phyloP scores from a whole-genome alignment of 345 rosid species.

The Erucastrum elatum region DNA sequence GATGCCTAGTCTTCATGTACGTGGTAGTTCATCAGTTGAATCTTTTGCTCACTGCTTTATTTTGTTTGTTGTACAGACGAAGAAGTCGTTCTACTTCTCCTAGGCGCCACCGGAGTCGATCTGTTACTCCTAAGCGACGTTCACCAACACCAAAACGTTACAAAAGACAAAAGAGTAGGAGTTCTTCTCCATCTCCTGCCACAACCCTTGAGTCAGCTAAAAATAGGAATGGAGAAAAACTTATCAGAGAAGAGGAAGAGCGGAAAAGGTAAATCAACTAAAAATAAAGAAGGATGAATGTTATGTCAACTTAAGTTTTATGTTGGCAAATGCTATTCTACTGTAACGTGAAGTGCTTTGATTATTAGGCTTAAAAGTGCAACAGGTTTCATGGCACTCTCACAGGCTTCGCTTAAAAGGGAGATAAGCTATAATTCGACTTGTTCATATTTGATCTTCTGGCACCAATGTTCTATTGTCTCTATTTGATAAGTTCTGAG shows the following conservation, averaged over 20 bases:
- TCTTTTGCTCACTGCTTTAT: conserved; percentile 47
- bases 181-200: conserved; percentile 66
- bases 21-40: conserved; percentile 30
- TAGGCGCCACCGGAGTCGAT: conserved; percentile 59
- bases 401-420: conserved; percentile 83
- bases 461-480: conserved; percentile 66
- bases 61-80: conserved; percentile 58
- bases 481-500: conserved; percentile 67
- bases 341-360: conserved; percentile 43
- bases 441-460: conserved; percentile 71
- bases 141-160: conserved; percentile 70
- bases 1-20: conserved; percentile 35
- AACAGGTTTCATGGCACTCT: conserved; percentile 65
- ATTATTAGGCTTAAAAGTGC: conserved; percentile 63
- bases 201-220: conserved; percentile 67
- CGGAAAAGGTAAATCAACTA: conserved; percentile 71
- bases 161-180: conserved; percentile 80
- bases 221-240: conserved; percentile 60
- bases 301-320: conserved; percentile 17
- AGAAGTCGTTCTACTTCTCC: conserved; percentile 87
- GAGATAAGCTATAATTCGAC: conserved; percentile 76
- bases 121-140: conserved; percentile 74
- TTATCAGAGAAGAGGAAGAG: conserved; percentile 84
- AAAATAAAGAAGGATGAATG: background rate
- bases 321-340: conserved; percentile 36